Base-by-base conservation (phyloP, 1,284 basidiomycete genomes). In the Neonothopanus nambi region DNA sequence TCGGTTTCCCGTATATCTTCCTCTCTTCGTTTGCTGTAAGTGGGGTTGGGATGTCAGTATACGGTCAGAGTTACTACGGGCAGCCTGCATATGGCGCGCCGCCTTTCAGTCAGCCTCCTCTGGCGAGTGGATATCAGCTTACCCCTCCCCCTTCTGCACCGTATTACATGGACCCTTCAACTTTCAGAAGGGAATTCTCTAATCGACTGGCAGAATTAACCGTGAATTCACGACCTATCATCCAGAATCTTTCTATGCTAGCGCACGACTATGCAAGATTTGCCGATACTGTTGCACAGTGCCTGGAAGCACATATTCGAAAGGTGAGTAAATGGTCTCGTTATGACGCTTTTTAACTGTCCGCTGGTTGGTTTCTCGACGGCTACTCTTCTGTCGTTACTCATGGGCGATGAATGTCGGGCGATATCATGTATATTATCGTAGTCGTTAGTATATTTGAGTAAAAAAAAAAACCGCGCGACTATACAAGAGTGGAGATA, bases 211-310 rank as follows among this genome's bases (percentile, higher is more conserved):
- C 85, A 64, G 84, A 90, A 61, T 86, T 99, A 58, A 95, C 88
- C 39, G 87, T 96, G 78, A 99, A 99, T 73, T 97, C 95, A 61
- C 89, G 95, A 67, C 92, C 94, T 13, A 88, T 98, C 61, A 99
- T 99, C 63, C 95, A 96, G 72, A 84, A 84, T 58, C 76, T 99
- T n/a, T 98, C 96, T 26, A 85, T 96, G 78, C 84, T 94, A 64
- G 95, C 97, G 33, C 90, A 94, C 76, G 90, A 96, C 57, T 87
- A 91, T 67, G 77, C 84, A 51, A 85, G 89, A 57, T 80, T 87
- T 72, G 86, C 91, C 60, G 83, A 88, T 55, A 83, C 93, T 49
- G 89, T 98, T 20, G 89, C 89, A 1, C 87, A 95, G 60, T 93
- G 91, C 68, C 75, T 99, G 44, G 94, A 97, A 65, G 73, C 80